These are phyloP conservation scores for Tetrahymena borealis DNA, from an alignment of 73 alveolate genomes.

Conservation along the genomic window DNA sequence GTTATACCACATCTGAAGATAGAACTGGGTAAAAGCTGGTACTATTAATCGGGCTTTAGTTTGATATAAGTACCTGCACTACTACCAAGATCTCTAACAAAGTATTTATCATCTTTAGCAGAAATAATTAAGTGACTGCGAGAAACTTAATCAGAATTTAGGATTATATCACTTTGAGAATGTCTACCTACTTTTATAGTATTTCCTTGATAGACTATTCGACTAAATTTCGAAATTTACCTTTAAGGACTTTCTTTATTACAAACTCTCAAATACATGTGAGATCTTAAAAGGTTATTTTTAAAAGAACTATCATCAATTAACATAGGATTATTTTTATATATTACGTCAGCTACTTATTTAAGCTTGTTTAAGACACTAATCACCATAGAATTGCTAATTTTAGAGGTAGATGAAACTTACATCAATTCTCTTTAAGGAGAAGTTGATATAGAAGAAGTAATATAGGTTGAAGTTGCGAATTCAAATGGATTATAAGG, in stretches of 20 bases:
- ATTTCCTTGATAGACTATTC: background rate
- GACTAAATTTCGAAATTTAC: background rate
- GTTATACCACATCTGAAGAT: background rate
- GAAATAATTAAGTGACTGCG: background rate
- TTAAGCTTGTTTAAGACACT: background rate
- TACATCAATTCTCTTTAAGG: background rate
- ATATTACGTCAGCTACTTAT: background rate
- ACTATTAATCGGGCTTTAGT: background rate
- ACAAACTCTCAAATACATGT: background rate
- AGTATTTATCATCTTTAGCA: background rate
- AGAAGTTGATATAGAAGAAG: background rate
- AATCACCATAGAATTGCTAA: background rate
- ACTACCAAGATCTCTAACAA: background rate
- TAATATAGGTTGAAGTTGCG: background rate
- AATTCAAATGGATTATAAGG: background rate
- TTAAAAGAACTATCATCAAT: background rate
- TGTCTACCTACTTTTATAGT: background rate
- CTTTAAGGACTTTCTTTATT: background rate
- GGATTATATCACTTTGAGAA: background rate
- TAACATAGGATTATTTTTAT: background rate
- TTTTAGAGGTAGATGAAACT: background rate
- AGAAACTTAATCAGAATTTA: background rate
- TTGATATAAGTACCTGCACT: background rate
- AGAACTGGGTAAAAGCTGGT: background rate
- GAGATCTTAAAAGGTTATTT: background rate